These are phyloP conservation scores for Oehlia diaphana DNA, from an alignment of 192 early-diverging fungal species.

Conservation along the genomic window DNA sequence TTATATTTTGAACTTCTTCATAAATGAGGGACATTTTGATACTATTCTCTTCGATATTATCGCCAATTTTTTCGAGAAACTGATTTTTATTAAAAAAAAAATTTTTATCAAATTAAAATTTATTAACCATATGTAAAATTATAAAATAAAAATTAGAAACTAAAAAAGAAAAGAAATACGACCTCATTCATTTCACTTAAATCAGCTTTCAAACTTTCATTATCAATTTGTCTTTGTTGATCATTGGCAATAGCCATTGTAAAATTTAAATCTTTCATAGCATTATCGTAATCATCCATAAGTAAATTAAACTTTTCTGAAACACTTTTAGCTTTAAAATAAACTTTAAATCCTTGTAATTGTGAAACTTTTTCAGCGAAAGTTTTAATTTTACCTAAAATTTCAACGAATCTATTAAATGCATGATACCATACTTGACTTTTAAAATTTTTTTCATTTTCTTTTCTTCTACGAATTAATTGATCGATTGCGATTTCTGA, in stretches of 20 bases:
- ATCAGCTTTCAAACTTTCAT: conserved; percentile 5
- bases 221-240: conserved; percentile 15
- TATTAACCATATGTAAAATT: neutral
- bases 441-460: conserved; percentile 12
- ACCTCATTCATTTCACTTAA: neutral
- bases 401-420: neutral
- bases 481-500: neutral
- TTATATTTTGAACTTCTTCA: neutral
- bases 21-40: neutral
- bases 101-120: neutral
- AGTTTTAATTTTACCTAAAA: conserved; percentile 17
- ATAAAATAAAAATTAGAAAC: too few species aligned
- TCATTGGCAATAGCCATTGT: neutral
- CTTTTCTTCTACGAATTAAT: conserved; percentile 8
- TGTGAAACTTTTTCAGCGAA: conserved; percentile 14
- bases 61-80: neutral
- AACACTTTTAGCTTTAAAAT: neutral
- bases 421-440: neutral
- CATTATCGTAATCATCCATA: neutral
- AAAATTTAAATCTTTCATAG: conserved; percentile 14
- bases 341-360: conserved; percentile 12
- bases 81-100: neutral
- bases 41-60: neutral
- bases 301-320: neutral
- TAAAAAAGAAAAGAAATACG: neutral